Evolutionary conservation across 495 filamentous ascomycete genomes (phyloP).

Genomic region (Lasiosphaeriaceae sp.): DNA sequence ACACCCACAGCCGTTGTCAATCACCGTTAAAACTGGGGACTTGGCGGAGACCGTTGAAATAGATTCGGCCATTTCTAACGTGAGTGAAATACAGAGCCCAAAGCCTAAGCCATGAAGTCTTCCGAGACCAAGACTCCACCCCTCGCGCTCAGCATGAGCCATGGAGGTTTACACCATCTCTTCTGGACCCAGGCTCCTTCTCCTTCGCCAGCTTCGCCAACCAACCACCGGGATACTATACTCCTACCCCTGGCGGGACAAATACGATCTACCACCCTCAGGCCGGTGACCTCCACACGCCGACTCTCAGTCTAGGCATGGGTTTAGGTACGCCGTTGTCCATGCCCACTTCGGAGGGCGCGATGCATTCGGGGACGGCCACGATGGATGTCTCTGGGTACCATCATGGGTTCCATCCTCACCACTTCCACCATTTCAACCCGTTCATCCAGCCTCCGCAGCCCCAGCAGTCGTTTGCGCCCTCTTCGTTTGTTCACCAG

Average conservation of each 20-base stretch:
- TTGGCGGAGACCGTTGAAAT: neutral
- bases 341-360: constrained; percentile 61
- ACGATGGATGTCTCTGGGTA: constrained; percentile 54
- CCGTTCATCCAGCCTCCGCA: constrained; percentile 61
- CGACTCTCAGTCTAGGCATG: constrained; percentile 55
- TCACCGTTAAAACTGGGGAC: neutral
- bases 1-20: constrained; percentile 1
- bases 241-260: constrained; percentile 80
- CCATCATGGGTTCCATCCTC: constrained; percentile 55
- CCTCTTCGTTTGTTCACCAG: constrained; percentile 73
- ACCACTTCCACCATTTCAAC: constrained; percentile 70
- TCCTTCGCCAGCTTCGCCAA: constrained; percentile 72
- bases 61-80: constrained; percentile 2
- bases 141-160: constrained; percentile 70
- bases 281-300: constrained; percentile 88
- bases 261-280: constrained; percentile 78
- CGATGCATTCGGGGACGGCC: constrained; percentile 50
- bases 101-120: constrained; percentile 39
- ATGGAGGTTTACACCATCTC: constrained; percentile 81
- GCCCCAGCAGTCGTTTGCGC: constrained; percentile 63
- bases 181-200: constrained; percentile 80
- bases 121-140: constrained; percentile 78
- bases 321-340: constrained; percentile 84
- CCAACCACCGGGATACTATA: constrained; percentile 81
- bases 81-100: constrained; percentile 27